phyloP scores from a whole-genome alignment of 768 basidiomycete genomes.

The Strobilomyces confusus region DNA sequence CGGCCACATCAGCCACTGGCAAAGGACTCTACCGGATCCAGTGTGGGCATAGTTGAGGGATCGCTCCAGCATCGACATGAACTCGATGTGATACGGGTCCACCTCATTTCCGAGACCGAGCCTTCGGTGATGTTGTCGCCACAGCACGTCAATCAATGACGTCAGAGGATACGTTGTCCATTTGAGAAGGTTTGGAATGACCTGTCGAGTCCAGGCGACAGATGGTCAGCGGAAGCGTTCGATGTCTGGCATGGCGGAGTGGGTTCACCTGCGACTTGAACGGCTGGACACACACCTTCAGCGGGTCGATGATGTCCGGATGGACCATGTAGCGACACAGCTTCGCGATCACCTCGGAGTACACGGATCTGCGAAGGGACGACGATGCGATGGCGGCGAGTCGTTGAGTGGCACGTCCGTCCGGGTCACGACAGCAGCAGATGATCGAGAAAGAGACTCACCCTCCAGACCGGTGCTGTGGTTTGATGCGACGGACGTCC shows the following conservation, averaged over 20 bases:
- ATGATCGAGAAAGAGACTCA: not conserved
- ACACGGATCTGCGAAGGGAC: not conserved
- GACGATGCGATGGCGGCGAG: no score
- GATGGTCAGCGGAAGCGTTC: no score
- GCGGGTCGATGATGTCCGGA: not conserved
- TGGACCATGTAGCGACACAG: not conserved
- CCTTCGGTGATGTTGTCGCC: not conserved
- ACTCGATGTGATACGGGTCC: not conserved
- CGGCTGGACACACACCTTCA: not conserved
- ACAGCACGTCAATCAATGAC: not conserved
- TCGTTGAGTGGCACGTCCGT: no score
- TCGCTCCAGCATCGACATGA: not conserved
- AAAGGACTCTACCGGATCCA: not conserved
- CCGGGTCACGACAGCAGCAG: no score
- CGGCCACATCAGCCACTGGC: not conserved
- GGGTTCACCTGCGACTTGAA: not conserved
- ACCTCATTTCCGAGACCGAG: not conserved
- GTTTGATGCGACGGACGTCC: not conserved
- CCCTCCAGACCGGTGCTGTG: not conserved
- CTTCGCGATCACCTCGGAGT: not conserved
- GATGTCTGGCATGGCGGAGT: not conserved
- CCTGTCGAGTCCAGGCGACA: not conserved
- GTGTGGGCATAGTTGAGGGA: not conserved
- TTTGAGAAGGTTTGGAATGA: not conserved
- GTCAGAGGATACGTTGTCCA: not conserved